Evolutionary conservation across 352 stramenopile genomes (phyloP).

Genomic region (Phytopythium mirpurense): DNA sequence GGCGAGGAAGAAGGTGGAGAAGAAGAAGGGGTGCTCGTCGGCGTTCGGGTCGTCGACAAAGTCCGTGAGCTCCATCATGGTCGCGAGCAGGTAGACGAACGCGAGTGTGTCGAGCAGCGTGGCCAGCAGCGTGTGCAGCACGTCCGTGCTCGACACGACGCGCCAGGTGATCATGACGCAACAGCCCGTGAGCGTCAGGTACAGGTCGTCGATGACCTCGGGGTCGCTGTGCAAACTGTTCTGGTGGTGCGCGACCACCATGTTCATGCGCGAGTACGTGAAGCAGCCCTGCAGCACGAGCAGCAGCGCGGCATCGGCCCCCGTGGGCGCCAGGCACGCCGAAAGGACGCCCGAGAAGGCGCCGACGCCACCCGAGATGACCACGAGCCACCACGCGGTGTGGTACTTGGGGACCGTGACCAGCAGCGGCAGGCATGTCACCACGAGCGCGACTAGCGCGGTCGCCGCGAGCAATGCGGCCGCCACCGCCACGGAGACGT

Average conservation of each 20-base stretch:
- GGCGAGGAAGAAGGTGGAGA: slow-evolving; percentile 48
- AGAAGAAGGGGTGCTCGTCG: slow-evolving; percentile 20
- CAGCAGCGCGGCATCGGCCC: slow-evolving; percentile 32
- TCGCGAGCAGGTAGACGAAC: slow-evolving; percentile 44
- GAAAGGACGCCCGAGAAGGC: slow-evolving; percentile 26
- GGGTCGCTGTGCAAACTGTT: slow-evolving; percentile 23
- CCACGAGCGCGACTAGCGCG: not conserved
- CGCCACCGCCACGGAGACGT: not conserved
- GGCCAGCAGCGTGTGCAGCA: slow-evolving; percentile 47
- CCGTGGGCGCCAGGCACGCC: slow-evolving; percentile 33
- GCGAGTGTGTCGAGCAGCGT: slow-evolving; percentile 49
- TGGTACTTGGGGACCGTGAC: not conserved
- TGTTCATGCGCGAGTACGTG: slow-evolving; percentile 51
- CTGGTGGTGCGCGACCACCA: slow-evolving; percentile 48
- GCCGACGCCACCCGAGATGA: slow-evolving; percentile 21
- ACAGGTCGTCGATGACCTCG: slow-evolving; percentile 54
- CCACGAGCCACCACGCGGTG: slow-evolving; percentile 11
- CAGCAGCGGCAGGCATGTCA: not conserved
- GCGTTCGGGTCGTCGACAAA: slow-evolving; percentile 43
- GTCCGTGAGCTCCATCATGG: slow-evolving; percentile 61
- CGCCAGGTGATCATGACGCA: slow-evolving; percentile 48
- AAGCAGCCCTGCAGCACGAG: slow-evolving; percentile 50
- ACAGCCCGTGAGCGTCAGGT: slow-evolving; percentile 41
- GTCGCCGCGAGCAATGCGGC: not conserved
- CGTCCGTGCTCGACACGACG: slow-evolving; percentile 49